Evolutionary conservation across 345 rosid species (phyloP).

Genomic region (Arabidopsis thaliana): DNA sequence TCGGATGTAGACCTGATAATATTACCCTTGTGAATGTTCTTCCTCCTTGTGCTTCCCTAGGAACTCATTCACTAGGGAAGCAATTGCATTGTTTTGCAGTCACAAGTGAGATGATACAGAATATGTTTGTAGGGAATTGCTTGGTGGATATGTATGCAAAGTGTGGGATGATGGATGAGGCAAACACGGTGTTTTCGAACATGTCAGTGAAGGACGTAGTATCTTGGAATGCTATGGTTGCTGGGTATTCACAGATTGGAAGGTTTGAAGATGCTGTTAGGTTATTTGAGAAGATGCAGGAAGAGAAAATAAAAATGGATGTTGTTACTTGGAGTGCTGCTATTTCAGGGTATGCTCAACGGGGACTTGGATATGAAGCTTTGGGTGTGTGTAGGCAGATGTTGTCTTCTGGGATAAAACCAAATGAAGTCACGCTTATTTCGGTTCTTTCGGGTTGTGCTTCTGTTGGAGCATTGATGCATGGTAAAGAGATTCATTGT

Average conservation of each 20-base stretch:
- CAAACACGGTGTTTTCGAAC: slow-evolving; percentile 56
- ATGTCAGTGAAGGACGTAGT: slow-evolving; percentile 75
- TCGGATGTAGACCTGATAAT: slow-evolving; percentile 51
- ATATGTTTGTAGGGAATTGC: slow-evolving; percentile 74
- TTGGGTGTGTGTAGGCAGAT: slow-evolving; percentile 70
- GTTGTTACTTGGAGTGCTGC: slow-evolving; percentile 92
- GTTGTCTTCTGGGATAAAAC: slow-evolving; percentile 55
- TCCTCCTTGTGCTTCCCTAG: slow-evolving; percentile 65
- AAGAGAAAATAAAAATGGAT: slow-evolving; percentile 61
- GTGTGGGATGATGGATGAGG: slow-evolving; percentile 70
- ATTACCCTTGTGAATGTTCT: slow-evolving; percentile 75
- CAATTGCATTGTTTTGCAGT: slow-evolving; percentile 64
- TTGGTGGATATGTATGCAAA: slow-evolving; percentile 90
- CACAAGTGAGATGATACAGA: slow-evolving; percentile 57
- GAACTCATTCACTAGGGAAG: slow-evolving; percentile 53
- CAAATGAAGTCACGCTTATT: slow-evolving; percentile 74
- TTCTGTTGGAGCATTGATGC: slow-evolving; percentile 65
- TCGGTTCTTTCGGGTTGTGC: slow-evolving; percentile 91
- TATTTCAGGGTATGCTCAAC: slow-evolving; percentile 84
- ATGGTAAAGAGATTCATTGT: slow-evolving; percentile 79
- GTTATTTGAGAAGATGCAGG: slow-evolving; percentile 65
- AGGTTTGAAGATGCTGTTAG: slow-evolving; percentile 67
- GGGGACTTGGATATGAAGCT: slow-evolving; percentile 72
- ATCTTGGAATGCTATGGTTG: slow-evolving; percentile 89
- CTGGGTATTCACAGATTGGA: slow-evolving; percentile 80